A percentile compares a stretch with the other conserved stretches of the same genome.
phyloP scores from a whole-genome alignment of 345 rosid genomes.

The Pistacia integerrima region DNA sequence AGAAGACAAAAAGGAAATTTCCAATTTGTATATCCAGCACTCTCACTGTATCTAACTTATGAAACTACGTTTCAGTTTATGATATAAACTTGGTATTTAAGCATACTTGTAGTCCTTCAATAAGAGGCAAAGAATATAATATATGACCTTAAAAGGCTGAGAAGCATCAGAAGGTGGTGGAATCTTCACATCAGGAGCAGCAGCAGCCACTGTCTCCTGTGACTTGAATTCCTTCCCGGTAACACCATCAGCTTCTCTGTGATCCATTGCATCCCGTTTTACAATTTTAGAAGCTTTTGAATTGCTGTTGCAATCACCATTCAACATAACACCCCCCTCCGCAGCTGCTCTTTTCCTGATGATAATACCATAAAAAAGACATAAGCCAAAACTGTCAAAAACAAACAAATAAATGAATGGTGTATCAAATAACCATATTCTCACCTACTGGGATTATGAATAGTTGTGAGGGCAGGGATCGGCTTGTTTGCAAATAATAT shows the following conservation, averaged over 20 bases:
- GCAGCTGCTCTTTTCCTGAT: slow-evolving; percentile 56
- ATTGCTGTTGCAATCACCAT: slow-evolving; percentile 49
- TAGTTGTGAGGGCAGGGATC: slow-evolving; percentile 29
- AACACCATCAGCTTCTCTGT: slow-evolving; percentile 28
- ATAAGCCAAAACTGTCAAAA: slow-evolving; percentile 9
- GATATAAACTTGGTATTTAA: background rate
- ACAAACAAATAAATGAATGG: slow-evolving; percentile 9
- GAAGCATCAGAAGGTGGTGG: slow-evolving; percentile 29
- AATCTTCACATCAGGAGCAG: slow-evolving; percentile 33
- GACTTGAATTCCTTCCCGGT: slow-evolving; percentile 34
- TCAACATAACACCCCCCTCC: slow-evolving; percentile 38
- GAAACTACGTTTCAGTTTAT: background rate
- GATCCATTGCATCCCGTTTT: slow-evolving; percentile 31
- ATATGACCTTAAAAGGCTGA: slow-evolving; percentile 37
- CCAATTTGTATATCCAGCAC: background rate
- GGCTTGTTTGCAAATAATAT: slow-evolving; percentile 76
- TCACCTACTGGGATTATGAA: slow-evolving; percentile 50
- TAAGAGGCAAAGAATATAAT: slow-evolving; percentile 5
- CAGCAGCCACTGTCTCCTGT: slow-evolving; percentile 34
- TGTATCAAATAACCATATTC: slow-evolving; percentile 19
- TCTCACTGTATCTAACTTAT: background rate
- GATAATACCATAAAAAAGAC: slow-evolving; percentile 13
- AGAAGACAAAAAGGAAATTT: background rate
- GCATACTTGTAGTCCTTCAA: background rate
- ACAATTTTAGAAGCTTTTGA: slow-evolving; percentile 34